Evolutionary conservation across 2,329 filamentous ascomycete genomes (phyloP).

Genomic region (Colletotrichum theobromicola): DNA sequence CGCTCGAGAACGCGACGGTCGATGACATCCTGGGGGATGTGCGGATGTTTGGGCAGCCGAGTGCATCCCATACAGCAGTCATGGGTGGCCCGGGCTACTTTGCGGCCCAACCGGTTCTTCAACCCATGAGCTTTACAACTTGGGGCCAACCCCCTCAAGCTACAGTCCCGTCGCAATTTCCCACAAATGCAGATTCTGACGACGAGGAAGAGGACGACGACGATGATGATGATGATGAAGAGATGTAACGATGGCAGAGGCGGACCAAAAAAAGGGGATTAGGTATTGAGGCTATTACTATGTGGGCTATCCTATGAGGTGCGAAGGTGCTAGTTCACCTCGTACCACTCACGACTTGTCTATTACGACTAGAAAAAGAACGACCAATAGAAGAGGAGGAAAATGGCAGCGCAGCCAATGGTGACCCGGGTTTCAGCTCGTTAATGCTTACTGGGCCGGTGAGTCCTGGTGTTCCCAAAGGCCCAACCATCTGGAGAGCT

Average conservation of each 20-base stretch:
- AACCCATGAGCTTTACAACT: neutral
- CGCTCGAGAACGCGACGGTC: constrained; percentile 5
- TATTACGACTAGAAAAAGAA: neutral
- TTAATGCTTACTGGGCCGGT: constrained; percentile 20
- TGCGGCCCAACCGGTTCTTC: neutral
- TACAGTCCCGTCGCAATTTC: neutral
- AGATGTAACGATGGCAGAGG: neutral
- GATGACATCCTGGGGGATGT: constrained; percentile 19
- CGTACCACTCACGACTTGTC: neutral
- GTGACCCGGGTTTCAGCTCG: neutral
- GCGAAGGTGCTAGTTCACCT: neutral
- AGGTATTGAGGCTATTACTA: neutral
- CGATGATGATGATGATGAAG: neutral
- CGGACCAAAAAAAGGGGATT: neutral
- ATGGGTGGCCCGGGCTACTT: neutral
- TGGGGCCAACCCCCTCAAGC: neutral
- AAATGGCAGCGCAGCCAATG: neutral
- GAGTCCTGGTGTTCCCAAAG: constrained; percentile 19
- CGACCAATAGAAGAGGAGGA: neutral
- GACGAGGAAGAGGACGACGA: neutral
- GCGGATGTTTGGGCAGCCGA: constrained; percentile 17
- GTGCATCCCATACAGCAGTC: neutral
- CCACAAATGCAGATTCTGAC: neutral
- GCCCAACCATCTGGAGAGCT: constrained; percentile 16
- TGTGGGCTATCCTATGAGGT: neutral